These are phyloP conservation scores for Solanum clarkiae DNA, from an alignment of 257 asterid species.

Conservation along the genomic window DNA sequence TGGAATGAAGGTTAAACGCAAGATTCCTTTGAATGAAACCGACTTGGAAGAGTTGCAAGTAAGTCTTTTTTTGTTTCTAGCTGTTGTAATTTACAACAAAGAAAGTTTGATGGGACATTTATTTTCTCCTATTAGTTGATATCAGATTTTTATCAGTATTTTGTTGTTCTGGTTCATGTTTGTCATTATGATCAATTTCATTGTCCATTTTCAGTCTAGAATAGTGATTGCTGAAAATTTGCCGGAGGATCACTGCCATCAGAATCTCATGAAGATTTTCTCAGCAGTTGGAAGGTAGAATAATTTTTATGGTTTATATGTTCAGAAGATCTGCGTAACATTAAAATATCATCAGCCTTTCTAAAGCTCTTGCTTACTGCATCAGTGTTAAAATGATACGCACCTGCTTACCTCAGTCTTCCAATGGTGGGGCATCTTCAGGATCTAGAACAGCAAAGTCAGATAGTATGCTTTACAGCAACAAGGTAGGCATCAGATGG, in stretches of 20 bases:
- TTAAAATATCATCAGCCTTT: neutral
- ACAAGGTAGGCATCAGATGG: slow-evolving; percentile 42
- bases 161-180: neutral
- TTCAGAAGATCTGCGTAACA: neutral
- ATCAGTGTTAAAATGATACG: slow-evolving; percentile 82
- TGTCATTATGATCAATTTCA: neutral
- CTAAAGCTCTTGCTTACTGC: neutral
- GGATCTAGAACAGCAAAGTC: slow-evolving; percentile 49
- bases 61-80: slow-evolving; percentile 7
- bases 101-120: neutral
- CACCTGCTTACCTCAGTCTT: slow-evolving; percentile 61
- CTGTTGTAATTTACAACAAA: neutral
- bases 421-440: slow-evolving; percentile 35
- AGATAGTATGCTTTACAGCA: slow-evolving; percentile 40
- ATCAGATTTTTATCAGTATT: neutral
- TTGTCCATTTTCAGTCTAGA: slow-evolving; percentile 35
- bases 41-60: slow-evolving; percentile 89
- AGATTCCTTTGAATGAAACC: slow-evolving; percentile 43
- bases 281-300: slow-evolving; percentile 76
- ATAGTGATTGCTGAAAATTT: slow-evolving; percentile 75
- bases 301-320: neutral
- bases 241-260: slow-evolving; percentile 91
- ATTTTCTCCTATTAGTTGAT: neutral
- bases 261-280: slow-evolving; percentile 76
- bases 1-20: slow-evolving; percentile 71